Evolutionary conservation across 495 filamentous ascomycete species (phyloP).

Genomic region (Cetradonia linearis): DNA sequence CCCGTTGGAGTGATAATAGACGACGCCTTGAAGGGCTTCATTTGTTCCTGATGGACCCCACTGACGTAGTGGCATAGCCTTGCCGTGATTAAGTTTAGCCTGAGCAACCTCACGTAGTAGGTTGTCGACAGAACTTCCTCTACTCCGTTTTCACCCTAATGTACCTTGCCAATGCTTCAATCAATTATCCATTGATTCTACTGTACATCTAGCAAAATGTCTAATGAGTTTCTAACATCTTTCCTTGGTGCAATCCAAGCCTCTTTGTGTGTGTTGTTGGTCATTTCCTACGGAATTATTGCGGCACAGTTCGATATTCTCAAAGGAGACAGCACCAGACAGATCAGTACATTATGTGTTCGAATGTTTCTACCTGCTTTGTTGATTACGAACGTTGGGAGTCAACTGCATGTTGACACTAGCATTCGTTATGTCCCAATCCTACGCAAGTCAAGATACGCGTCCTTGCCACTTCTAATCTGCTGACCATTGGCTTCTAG

Average conservation of each 20-base stretch:
- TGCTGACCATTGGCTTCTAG: constrained; percentile 23
- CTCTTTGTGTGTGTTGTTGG: constrained; percentile 57
- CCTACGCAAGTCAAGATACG: constrained; percentile 26
- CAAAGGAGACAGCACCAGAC: constrained; percentile 42
- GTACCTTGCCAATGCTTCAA: neutral
- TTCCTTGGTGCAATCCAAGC: constrained; percentile 65
- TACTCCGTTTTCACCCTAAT: neutral
- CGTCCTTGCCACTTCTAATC: neutral
- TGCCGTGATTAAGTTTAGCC: neutral
- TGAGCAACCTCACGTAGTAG: neutral
- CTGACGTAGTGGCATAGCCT: constrained; percentile 1
- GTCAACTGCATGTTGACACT: constrained; percentile 48
- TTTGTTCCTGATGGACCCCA: neutral
- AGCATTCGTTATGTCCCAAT: constrained; percentile 49
- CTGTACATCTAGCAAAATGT: constrained; percentile 5
- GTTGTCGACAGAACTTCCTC: neutral
- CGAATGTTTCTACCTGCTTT: constrained; percentile 61
- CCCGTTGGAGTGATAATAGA: no score
- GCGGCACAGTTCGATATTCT: constrained; percentile 51
- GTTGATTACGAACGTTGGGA: constrained; percentile 58
- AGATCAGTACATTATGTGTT: constrained; percentile 57
- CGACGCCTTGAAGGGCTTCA: no score
- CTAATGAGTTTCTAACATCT: constrained; percentile 28
- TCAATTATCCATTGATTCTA: neutral
- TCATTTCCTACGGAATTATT: constrained; percentile 53